Conservation (phyloP, 129 eudicot genomes). For the Silybum marianum region DNA sequence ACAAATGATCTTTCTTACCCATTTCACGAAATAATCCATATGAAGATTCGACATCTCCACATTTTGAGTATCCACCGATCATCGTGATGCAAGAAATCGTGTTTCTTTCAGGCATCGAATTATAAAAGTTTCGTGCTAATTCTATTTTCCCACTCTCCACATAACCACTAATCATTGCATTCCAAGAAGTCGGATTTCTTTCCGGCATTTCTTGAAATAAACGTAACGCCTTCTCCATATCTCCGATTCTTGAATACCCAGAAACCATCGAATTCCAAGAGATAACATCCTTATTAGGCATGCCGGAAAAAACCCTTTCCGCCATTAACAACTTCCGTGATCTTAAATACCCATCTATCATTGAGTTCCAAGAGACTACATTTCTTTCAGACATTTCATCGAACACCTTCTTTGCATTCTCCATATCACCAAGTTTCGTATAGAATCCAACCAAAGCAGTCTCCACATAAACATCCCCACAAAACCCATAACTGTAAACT, state of each 20-base stretch:
- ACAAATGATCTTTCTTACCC: slow-evolving; percentile 32
- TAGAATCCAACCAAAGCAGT: slow-evolving; percentile 49
- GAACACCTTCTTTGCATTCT: slow-evolving; percentile 42
- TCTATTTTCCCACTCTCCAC: slow-evolving; percentile 29
- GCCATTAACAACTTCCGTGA: slow-evolving; percentile 34
- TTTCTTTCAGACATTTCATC: slow-evolving; percentile 50
- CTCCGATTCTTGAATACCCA: slow-evolving; percentile 35
- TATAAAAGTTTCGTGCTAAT: slow-evolving; percentile 28
- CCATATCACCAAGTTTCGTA: slow-evolving; percentile 40
- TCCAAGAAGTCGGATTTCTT: slow-evolving; percentile 44
- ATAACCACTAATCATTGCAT: slow-evolving; percentile 40
- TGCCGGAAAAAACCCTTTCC: slow-evolving; percentile 26
- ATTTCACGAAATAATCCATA: slow-evolving; percentile 24
- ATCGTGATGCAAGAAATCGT: slow-evolving; percentile 35
- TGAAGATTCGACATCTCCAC: slow-evolving; percentile 38
- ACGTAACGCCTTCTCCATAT: slow-evolving; percentile 32
- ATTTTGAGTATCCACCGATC: slow-evolving; percentile 35
- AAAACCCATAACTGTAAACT: slow-evolving; percentile 37
- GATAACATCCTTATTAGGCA: slow-evolving; percentile 43
- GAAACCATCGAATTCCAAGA: slow-evolving; percentile 65
- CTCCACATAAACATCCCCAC: slow-evolving; percentile 53
- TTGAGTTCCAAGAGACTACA: slow-evolving; percentile 65
- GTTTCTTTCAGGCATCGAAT: slow-evolving; percentile 40
- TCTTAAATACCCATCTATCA: slow-evolving; percentile 49
- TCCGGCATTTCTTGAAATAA: slow-evolving; percentile 41